Percentiles rank a stretch among this genome's conserved stretches.
Evolutionary conservation across 495 filamentous ascomycete genomes (phyloP).

Genomic region (Schizothecium vesticola): DNA sequence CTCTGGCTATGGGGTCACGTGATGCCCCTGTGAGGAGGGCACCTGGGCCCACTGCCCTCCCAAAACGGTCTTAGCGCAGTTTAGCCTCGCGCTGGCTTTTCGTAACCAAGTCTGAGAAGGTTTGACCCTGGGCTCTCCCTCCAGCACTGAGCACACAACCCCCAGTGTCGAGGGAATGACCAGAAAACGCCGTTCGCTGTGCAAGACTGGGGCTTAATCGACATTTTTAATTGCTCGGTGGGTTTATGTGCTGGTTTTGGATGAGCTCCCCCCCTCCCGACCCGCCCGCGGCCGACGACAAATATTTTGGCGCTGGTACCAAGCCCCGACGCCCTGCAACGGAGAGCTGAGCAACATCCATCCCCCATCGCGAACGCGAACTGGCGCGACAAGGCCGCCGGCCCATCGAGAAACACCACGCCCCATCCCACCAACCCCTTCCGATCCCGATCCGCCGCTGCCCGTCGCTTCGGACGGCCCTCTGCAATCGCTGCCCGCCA

Average conservation of each 20-base stretch:
- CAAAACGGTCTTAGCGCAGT: constrained; percentile 16
- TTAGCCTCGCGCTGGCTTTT: constrained; percentile 26
- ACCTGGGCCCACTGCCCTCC: constrained; percentile 13
- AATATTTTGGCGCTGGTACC: constrained; percentile 29
- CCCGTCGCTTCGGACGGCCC: constrained; percentile 11
- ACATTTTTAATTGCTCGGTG: constrained; percentile 3
- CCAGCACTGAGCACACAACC: constrained; percentile 16
- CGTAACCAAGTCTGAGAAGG: constrained; percentile 20
- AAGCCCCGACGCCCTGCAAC: constrained; percentile 3
- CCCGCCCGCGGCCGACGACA: constrained; percentile 17
- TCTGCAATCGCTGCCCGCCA: constrained; percentile 21
- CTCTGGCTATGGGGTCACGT: constrained; percentile 7
- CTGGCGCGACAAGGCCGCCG: constrained; percentile 34
- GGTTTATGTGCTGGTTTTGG: constrained; percentile 20
- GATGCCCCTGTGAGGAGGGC: not conserved
- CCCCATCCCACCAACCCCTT: not conserved
- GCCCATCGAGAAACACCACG: constrained; percentile 23
- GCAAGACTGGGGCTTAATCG: constrained; percentile 7
- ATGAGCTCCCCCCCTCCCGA: constrained; percentile 12
- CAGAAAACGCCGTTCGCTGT: constrained; percentile 14
- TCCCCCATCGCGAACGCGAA: constrained; percentile 34
- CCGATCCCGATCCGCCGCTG: not conserved
- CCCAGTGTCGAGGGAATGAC: constrained; percentile 11
- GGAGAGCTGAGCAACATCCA: not conserved
- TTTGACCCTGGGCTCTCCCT: constrained; percentile 13